Evolutionary conservation across 192 early-diverging fungal genomes (phyloP).

Genomic region (Coemansia reversa): DNA sequence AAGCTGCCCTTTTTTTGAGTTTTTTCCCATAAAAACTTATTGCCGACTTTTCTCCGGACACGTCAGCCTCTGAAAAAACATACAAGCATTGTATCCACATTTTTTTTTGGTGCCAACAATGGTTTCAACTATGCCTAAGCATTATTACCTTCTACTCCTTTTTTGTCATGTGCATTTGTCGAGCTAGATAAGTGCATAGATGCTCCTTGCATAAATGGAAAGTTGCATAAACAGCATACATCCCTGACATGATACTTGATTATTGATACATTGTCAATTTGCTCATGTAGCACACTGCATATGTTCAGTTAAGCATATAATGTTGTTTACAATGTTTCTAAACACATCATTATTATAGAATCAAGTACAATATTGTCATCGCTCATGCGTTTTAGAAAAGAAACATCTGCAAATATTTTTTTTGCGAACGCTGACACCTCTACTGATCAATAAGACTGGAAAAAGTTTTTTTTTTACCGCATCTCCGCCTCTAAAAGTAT

Average conservation of each 20-base stretch:
- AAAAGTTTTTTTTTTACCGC: background rate
- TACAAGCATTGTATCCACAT: no score
- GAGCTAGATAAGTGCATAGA: background rate
- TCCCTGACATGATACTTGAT: conserved; percentile 5
- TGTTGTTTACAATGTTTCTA: no score
- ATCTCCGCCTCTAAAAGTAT: background rate
- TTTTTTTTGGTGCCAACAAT: conserved; percentile 3
- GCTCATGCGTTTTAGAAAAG: no score
- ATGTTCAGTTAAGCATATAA: conserved; percentile 1
- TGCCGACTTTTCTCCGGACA: no score
- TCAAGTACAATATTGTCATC: no score
- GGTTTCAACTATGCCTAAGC: background rate
- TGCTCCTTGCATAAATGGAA: conserved; percentile 14
- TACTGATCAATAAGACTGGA: background rate
- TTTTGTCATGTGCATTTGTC: conserved; percentile 1
- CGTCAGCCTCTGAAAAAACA: no score
- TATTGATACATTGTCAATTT: conserved; percentile 13
- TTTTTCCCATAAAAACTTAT: no score
- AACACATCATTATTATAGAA: no score
- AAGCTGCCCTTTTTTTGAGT: no score
- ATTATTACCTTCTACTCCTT: background rate
- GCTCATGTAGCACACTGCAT: conserved; percentile 17
- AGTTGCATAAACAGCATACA: conserved; percentile 1
- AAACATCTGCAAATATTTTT: no score
- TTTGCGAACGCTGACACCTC: no score